These are phyloP conservation scores for Rhizoclosmatium sp. DNA, from an alignment of 192 early-diverging fungal genomes.

Conservation along the genomic window DNA sequence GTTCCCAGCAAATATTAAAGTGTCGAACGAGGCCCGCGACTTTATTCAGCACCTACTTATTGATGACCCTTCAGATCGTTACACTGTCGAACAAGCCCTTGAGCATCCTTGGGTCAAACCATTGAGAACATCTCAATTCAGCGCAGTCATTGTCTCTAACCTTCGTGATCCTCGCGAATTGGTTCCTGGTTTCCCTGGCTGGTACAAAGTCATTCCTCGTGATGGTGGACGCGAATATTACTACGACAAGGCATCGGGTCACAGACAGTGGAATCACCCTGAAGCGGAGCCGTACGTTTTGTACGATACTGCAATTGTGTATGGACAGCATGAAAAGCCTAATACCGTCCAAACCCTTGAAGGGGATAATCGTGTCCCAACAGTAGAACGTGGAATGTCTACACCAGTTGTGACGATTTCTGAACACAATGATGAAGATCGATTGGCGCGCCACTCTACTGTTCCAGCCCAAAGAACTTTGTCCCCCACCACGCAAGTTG, in stretches of 20 bases:
- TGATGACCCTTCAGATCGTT: constrained; percentile 69
- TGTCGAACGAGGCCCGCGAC: constrained; percentile 48
- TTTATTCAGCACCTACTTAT: constrained; percentile 77
- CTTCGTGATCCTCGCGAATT: not conserved
- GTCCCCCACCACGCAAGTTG: too few species aligned
- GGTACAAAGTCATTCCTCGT: constrained; percentile 16
- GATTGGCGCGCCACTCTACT: too few species aligned
- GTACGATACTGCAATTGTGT: too few species aligned
- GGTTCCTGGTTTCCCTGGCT: constrained; percentile 25
- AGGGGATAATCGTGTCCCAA: too few species aligned
- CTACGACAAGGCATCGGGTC: constrained; percentile 17
- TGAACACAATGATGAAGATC: too few species aligned
- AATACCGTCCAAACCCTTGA: too few species aligned
- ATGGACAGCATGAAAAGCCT: too few species aligned
- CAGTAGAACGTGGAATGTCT: too few species aligned
- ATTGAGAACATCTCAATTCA: too few species aligned
- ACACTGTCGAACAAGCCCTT: constrained; percentile 79
- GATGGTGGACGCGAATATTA: constrained; percentile 18
- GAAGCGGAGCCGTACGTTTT: not conserved
- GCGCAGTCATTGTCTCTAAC: too few species aligned
- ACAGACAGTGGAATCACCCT: constrained; percentile 38
- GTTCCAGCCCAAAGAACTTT: too few species aligned
- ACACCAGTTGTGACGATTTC: too few species aligned
- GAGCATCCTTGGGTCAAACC: constrained; percentile 75
- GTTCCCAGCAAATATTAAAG: constrained; percentile 2